These are phyloP conservation scores for Dactylonectria macrodidyma DNA, from an alignment of 2,329 filamentous ascomycete species.

Conservation along the genomic window DNA sequence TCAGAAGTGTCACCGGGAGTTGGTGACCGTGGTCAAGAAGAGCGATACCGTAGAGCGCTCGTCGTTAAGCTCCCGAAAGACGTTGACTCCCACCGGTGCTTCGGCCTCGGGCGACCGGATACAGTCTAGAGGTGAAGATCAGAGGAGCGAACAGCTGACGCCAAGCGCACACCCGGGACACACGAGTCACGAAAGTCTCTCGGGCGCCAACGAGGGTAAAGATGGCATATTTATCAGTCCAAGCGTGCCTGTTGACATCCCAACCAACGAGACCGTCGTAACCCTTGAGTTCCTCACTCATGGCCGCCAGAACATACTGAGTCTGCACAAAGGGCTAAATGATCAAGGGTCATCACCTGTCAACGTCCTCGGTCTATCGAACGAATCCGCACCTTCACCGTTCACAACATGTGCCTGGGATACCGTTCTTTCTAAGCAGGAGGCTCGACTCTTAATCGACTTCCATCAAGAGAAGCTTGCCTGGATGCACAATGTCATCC, in stretches of 20 bases:
- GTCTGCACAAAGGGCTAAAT: neutral
- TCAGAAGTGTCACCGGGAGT: neutral
- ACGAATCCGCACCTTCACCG: neutral
- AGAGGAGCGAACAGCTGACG: neutral
- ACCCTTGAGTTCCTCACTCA: conserved; percentile 17
- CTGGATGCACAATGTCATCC: conserved; percentile 25
- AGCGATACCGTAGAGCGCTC: neutral
- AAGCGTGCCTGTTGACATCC: neutral
- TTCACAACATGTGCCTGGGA: neutral
- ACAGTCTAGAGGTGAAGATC: too few relatives aligned
- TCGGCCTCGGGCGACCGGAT: neutral
- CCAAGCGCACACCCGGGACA: too few relatives aligned
- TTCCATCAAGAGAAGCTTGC: conserved; percentile 11
- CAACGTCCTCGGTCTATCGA: neutral
- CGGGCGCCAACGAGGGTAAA: neutral
- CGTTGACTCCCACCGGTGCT: neutral
- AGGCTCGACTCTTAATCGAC: neutral
- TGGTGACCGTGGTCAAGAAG: neutral
- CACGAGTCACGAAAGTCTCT: neutral
- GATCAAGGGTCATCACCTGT: neutral
- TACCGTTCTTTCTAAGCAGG: neutral
- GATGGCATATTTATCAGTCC: neutral
- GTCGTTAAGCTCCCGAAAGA: too few relatives aligned
- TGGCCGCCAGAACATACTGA: conserved; percentile 17
- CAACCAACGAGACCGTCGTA: conserved; percentile 6